Base-by-base conservation (phyloP, 2,329 filamentous ascomycete genomes). In the Pseudocercospora macadamiae region DNA sequence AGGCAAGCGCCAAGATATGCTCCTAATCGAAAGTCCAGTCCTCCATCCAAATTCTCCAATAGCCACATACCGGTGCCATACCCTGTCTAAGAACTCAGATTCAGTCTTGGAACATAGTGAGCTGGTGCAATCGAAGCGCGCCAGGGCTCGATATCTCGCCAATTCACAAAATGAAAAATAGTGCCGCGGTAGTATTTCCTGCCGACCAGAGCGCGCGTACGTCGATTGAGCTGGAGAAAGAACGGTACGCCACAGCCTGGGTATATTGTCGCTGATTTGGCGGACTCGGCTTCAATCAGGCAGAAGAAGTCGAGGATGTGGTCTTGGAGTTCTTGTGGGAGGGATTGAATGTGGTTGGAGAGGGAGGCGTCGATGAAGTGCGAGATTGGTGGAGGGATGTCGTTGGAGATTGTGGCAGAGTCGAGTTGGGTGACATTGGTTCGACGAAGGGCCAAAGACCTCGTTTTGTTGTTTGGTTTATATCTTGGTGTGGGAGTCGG, bases 291-390 rank as follows among this genome's bases (percentile, higher is more conserved):
- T 8, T 18, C 23, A 25, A 30, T 37, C 1, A 42, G 7, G 23
- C 51, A 47, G 9, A 47, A 21, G 19, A 30, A 26, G 9, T 57
- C 45, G 18, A 57, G 44, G 19, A 57, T 57, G 21, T 16, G 19
- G 10, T 51, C 54, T 45, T 57, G 54, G 12, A 57, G 45, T 36
- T 57, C 54, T 34, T 57, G 47, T 28, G 25, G 25, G 6, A 57
- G 54, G 12, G 16, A 30, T 18, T 51, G 54, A 16, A 57, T 51
- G 54, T 7, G 28, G 6, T 37, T 14, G 4, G 7, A 14, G 4
- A 37, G 34, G 19, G n/a, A 7, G 34, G 34, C n/a, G 2, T 18
- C 2, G 34, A 37, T 18, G 19, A 16, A 9, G n/a, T 37, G 7
- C 34, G 34, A 16, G 34, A 8, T 37, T 7, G 6, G 5, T 37